These are phyloP conservation scores for Aspergillus sp. DNA, from an alignment of 2,329 filamentous ascomycete genomes.

Conservation along the genomic window DNA sequence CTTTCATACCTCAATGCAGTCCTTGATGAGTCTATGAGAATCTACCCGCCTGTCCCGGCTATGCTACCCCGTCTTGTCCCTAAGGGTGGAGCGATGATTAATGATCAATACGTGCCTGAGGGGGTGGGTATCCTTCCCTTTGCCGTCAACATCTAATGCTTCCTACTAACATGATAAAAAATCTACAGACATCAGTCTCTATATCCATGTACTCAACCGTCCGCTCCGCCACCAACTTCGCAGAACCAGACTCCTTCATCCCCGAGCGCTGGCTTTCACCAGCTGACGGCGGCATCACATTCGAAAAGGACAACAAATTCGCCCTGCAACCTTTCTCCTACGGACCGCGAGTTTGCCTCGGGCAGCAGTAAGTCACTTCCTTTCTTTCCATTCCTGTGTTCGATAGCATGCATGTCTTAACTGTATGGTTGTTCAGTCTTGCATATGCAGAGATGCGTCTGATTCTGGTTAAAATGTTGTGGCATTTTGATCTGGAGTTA, in stretches of 20 bases:
- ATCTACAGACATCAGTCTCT: conserved; percentile 1
- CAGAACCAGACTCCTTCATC: conserved; percentile 15
- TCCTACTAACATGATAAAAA: neutral
- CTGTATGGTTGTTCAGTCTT: conserved; percentile 14
- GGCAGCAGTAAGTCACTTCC: conserved; percentile 4
- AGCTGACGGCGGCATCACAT: conserved; percentile 5
- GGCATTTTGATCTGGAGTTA: conserved; percentile 34
- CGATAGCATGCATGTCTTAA: neutral
- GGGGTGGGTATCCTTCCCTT: conserved; percentile 11
- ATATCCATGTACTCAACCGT: conserved; percentile 4
- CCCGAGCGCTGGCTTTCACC: conserved; percentile 26
- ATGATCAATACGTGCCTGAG: conserved; percentile 18
- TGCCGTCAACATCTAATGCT: neutral
- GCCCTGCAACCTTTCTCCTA: conserved; percentile 24
- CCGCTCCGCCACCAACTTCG: conserved; percentile 12
- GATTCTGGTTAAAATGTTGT: conserved; percentile 32
- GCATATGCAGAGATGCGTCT: conserved; percentile 34
- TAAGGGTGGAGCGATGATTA: conserved; percentile 20
- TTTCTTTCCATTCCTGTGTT: neutral
- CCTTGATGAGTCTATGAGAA: conserved; percentile 18
- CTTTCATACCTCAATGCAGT: conserved; percentile 22
- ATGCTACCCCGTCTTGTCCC: conserved; percentile 25
- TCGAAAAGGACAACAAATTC: conserved; percentile 24
- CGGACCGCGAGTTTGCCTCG: conserved; percentile 26
- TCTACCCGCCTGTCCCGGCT: conserved; percentile 23